These are phyloP conservation scores for Emergomyces pasteurianus DNA, from an alignment of 2,329 filamentous ascomycete species.

Conservation along the genomic window DNA sequence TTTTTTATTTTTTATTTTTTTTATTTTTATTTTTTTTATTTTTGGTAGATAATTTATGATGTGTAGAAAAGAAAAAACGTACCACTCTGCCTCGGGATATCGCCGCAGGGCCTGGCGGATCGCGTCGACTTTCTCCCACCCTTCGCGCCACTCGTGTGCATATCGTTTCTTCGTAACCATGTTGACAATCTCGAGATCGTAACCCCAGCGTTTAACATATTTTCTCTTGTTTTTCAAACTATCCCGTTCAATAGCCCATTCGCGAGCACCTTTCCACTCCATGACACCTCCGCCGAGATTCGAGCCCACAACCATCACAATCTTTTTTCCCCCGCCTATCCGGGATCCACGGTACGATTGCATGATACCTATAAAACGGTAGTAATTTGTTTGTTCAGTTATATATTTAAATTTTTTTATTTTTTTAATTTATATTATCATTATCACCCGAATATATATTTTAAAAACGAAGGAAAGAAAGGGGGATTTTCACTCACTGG, in stretches of 20 bases:
- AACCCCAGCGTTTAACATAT: slow-evolving; percentile 80
- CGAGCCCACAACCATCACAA: slow-evolving; percentile 83
- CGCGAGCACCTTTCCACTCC: slow-evolving; percentile 95
- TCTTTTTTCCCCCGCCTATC: slow-evolving; percentile 77
- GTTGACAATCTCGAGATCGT: slow-evolving; percentile 90
- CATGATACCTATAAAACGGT: slow-evolving; percentile 42
- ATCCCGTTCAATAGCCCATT: slow-evolving; percentile 97
- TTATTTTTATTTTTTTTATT: not conserved
- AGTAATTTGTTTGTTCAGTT: slow-evolving; percentile 1
- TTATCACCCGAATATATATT: not conserved
- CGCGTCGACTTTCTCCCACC: slow-evolving; percentile 98
- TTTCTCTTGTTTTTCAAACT: slow-evolving; percentile 90
- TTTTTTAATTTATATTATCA: too few relatives aligned
- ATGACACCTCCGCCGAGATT: slow-evolving; percentile 96
- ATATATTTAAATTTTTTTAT: not conserved
- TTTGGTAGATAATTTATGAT: not conserved
- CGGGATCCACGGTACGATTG: slow-evolving; percentile 57
- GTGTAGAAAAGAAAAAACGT: slow-evolving; percentile 28
- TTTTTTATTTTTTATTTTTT: not conserved
- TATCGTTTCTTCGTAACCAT: slow-evolving; percentile 99
- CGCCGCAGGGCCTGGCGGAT: slow-evolving; percentile 80
- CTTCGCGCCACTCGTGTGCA: slow-evolving; percentile 96
- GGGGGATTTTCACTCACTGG: slow-evolving; percentile 59
- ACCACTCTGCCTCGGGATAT: slow-evolving; percentile 95
- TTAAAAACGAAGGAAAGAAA: not conserved